phyloP scores from a whole-genome alignment of 495 filamentous ascomycete genomes.

The Hypoxylon fuscum region DNA sequence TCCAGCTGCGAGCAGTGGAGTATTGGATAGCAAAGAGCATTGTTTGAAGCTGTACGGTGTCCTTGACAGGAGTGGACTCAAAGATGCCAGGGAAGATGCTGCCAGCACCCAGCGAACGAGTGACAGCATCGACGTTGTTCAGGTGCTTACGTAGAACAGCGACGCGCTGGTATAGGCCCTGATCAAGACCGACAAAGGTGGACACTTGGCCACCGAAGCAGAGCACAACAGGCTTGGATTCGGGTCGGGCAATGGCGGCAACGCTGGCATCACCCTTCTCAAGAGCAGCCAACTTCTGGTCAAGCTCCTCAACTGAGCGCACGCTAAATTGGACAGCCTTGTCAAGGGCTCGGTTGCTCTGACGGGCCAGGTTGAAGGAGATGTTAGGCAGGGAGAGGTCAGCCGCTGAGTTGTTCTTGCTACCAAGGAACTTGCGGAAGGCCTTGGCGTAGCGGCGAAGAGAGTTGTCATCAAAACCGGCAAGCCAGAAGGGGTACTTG shows the following conservation, averaged over 20 bases:
- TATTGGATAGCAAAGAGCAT: conserved; percentile 60
- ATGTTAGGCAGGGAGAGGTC: conserved; percentile 43
- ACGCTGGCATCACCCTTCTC: conserved; percentile 19
- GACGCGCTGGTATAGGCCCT: conserved; percentile 46
- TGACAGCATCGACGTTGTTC: conserved; percentile 46
- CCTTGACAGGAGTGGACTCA: conserved; percentile 43
- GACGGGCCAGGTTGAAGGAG: conserved; percentile 51
- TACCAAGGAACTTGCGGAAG: conserved; percentile 27
- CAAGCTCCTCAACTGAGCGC: conserved; percentile 45
- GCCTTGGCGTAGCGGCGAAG: conserved; percentile 28
- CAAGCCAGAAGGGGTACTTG: conserved; percentile 46
- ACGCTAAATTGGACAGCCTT: conserved; percentile 45
- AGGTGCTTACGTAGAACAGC: conserved; percentile 54
- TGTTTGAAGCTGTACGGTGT: conserved; percentile 58
- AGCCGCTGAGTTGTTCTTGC: conserved; percentile 16
- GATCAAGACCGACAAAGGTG: conserved; percentile 53
- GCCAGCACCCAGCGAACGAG: conserved; percentile 42
- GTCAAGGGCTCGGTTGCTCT: conserved; percentile 48
- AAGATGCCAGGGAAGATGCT: conserved; percentile 63
- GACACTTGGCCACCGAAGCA: conserved; percentile 66
- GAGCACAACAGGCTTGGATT: conserved; percentile 54
- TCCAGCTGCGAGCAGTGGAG: conserved; percentile 57
- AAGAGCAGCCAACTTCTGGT: conserved; percentile 38
- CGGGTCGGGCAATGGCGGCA: conserved; percentile 4
- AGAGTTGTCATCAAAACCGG: conserved; percentile 43